phyloP scores from a whole-genome alignment of 2,329 filamentous ascomycete species.

The Arthrobotrys entomopaga region DNA sequence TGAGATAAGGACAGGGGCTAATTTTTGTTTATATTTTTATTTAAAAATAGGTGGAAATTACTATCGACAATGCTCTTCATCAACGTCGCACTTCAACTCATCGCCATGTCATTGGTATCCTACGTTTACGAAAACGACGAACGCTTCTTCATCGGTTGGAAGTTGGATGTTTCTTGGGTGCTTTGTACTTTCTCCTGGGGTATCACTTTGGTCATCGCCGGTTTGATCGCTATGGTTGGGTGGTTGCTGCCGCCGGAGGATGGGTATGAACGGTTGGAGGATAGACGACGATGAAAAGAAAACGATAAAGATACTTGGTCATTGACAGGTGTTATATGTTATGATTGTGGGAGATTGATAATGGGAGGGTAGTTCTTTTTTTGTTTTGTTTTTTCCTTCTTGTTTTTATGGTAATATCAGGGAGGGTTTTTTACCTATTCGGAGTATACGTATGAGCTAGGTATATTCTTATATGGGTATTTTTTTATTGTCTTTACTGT shows the following conservation, averaged over 20 bases:
- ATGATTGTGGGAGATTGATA: too few relatives aligned
- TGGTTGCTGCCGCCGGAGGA: conserved; percentile 57
- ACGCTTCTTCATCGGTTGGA: conserved; percentile 59
- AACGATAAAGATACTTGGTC: too few relatives aligned
- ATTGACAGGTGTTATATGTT: too few relatives aligned
- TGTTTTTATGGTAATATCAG: too few relatives aligned
- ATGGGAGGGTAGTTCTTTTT: too few relatives aligned
- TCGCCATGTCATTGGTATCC: conserved; percentile 56
- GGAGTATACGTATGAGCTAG: too few relatives aligned
- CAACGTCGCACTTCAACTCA: conserved; percentile 54
- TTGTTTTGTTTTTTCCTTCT: too few relatives aligned
- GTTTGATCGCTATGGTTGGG: conserved; percentile 53
- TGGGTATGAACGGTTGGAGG: conserved; percentile 57
- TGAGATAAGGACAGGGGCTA: too few relatives aligned
- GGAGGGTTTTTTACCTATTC: too few relatives aligned
- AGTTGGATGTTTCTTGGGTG: conserved; percentile 57
- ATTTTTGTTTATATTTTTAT: conserved; percentile 65
- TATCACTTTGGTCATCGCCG: conserved; percentile 54
- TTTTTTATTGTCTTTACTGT: too few relatives aligned
- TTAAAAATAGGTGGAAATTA: conserved; percentile 38
- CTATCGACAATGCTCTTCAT: conserved; percentile 17
- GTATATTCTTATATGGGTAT: too few relatives aligned
- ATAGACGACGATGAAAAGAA: conserved; percentile 3
- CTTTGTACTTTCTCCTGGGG: conserved; percentile 58
- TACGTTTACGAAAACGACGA: conserved; percentile 59